These are phyloP conservation scores for Xylaria arbuscula DNA, from an alignment of 2,329 filamentous ascomycete genomes.

Conservation along the genomic window DNA sequence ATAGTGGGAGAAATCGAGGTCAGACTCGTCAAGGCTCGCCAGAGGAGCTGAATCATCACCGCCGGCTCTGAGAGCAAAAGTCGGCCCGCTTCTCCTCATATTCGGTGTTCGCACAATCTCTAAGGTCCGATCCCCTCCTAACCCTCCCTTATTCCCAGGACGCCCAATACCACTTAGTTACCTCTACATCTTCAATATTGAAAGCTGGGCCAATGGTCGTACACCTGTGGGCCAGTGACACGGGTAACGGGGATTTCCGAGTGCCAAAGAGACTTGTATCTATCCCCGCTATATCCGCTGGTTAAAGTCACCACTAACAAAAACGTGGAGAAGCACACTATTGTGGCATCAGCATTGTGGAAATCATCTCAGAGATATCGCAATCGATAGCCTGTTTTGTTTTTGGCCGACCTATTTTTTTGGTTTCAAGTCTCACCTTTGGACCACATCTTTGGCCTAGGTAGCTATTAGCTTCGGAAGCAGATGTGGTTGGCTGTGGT, in stretches of 20 bases:
- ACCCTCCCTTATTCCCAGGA: background rate
- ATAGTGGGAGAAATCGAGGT: background rate
- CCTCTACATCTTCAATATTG: background rate
- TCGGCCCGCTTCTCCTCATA: background rate
- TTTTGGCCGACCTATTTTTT: background rate
- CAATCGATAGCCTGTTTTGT: background rate
- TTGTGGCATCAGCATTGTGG: background rate
- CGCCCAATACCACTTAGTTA: no score
- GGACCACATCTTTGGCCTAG: background rate
- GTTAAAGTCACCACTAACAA: slow-evolving; percentile 21
- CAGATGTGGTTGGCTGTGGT: background rate
- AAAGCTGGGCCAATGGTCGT: background rate
- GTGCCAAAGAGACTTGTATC: background rate
- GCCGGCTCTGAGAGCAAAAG: background rate
- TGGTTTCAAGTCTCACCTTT: background rate
- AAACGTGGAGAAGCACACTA: background rate
- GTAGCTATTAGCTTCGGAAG: no score
- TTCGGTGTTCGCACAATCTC: slow-evolving; percentile 20
- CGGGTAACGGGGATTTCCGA: background rate
- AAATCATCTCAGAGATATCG: background rate
- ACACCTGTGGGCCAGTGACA: background rate
- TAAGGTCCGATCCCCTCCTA: background rate
- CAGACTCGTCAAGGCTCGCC: no score
- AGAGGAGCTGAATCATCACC: background rate
- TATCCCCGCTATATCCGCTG: slow-evolving; percentile 23